Base-by-base conservation (phyloP, 495 filamentous ascomycete genomes). In the Beverwykella pulmonaria region DNA sequence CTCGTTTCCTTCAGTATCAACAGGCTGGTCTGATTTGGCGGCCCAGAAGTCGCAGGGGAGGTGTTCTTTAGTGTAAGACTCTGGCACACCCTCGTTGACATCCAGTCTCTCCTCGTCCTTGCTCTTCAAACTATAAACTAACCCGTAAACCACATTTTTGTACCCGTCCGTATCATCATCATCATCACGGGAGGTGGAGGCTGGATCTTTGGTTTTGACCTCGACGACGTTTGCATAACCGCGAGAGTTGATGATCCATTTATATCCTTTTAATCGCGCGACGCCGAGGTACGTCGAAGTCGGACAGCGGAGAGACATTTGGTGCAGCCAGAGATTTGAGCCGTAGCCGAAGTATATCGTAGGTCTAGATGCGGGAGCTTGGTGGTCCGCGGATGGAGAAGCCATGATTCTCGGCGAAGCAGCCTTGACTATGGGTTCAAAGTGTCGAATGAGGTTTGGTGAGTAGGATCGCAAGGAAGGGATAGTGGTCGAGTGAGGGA, bases 311-410 rank as follows among this genome's bases (percentile, higher is more conserved):
- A 73, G 59, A 10, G 44, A 57, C 89, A 92, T 92, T 74, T 92
- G 89, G 5, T 80, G 74, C 22, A 80, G 77, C 71, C 86, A 90
- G 63, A 92, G 81, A 71, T 92, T 92, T 61, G 82, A 86, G 70
- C 88, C 90, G 75, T 90, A 91, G 72, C 83, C 89, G 72, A 91
- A 90, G 78, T 92, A 90, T 70, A 87, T 54, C 25, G 69, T 71
- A 22, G 20, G 46, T 30, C 22, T 10, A 22, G 56, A 48, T 19
- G 44, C 7, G 7, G 44, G 44, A n/a, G 44, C 7, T 34, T 34
- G 12, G 12, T 34, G 12, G 12, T 5, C 32, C 32, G 32, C 5
- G 32, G 32, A 34, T n/a, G n/a, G n/a, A n/a, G n/a, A n/a, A n/a
- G n/a, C n/a, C n/a, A n/a, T n/a, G n/a, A n/a, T n/a, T n/a, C n/a